Base-by-base conservation (phyloP, 108 stramenopile genomes). In the Fragilaria radians region DNA sequence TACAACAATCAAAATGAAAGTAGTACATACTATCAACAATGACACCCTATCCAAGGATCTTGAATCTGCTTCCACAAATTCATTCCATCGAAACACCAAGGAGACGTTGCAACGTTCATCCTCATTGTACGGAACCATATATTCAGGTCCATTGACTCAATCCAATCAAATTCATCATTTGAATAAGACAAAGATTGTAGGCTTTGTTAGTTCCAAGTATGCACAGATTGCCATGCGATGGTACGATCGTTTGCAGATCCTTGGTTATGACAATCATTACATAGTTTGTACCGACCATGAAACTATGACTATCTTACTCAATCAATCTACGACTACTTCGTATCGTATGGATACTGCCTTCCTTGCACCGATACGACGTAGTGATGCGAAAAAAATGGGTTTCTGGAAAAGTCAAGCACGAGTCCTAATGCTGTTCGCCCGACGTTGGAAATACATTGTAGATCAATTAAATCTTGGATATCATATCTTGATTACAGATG, bases 401-500 rank as follows among this genome's bases (percentile, higher is more conserved):
- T n/a, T n/a, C n/a, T n/a, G n/a, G n/a, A n/a, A n/a, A n/a, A n/a
- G n/a, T n/a, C 57, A 0, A 22, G 21, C 29, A 28, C 49, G 5
- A 57, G 45, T 32, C 1, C 50, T 23, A 57, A 53, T 52, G 45
- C 61, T 71, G 17, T 74, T 68, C 60, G 61, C 45, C 19, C 27
- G 55, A 21, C 55, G 73, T 24, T 74, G 73, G 59, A 48, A 72
- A 25, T 74, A 77, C 46, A 31, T 69, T 5, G 51, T 67, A 23
- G 51, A 47, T 5, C 52, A 67, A 51, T 46, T 81, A 3, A 30
- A 54, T 30, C 57, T 67, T 34, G 80, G 80, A 17, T 62, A 50
- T 1, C 49, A 56, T 46, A 48, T 81, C 1, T 55, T 81, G 17
- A 24, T 81, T 48, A 74, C 80, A 0, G 80, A 81, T 68, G 59